Conservation (phyloP, 2,329 filamentous ascomycete species). For the Falciphora oryzae region DNA sequence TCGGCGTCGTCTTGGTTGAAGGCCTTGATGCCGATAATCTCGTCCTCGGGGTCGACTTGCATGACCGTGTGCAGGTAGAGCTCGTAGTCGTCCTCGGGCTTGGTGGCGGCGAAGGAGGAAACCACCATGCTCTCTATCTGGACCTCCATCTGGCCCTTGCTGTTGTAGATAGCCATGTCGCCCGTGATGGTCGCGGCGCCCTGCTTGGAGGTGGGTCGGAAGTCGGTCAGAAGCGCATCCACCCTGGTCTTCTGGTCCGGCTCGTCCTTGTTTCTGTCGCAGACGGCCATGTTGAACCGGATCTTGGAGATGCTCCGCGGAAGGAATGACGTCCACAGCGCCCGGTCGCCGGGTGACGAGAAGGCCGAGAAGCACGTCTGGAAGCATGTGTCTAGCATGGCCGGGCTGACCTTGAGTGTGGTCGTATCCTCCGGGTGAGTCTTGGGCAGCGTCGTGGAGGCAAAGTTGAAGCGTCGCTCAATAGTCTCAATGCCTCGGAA, state of each 20-base stretch:
- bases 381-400: constrained; percentile 35
- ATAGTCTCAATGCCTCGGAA: constrained; percentile 30
- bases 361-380: constrained; percentile 37
- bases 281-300: constrained; percentile 30
- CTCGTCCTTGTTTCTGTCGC: constrained; percentile 13
- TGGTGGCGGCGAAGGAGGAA: constrained; percentile 24
- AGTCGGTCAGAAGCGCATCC: constrained; percentile 26
- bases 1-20: constrained; percentile 2
- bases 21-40: constrained; percentile 23
- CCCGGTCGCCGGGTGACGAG: constrained; percentile 33
- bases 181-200: constrained; percentile 26
- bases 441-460: constrained; percentile 25
- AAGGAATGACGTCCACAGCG: constrained; percentile 37
- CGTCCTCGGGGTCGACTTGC: constrained; percentile 35
- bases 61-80: constrained; percentile 29
- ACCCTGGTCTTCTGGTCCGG: constrained; percentile 18
- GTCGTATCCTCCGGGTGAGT: constrained; percentile 32
- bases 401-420: constrained; percentile 30
- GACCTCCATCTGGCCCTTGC: constrained; percentile 24
- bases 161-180: constrained; percentile 31
- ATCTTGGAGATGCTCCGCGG: constrained; percentile 29
- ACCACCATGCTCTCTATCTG: constrained; percentile 28
- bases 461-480: constrained; percentile 29
- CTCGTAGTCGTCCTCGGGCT: constrained; percentile 27
- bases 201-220: constrained; percentile 18